Percentiles rank a stretch among this genome's conserved stretches.
phyloP scores from a whole-genome alignment of 768 basidiomycete species.

The Leccinum broughii region DNA sequence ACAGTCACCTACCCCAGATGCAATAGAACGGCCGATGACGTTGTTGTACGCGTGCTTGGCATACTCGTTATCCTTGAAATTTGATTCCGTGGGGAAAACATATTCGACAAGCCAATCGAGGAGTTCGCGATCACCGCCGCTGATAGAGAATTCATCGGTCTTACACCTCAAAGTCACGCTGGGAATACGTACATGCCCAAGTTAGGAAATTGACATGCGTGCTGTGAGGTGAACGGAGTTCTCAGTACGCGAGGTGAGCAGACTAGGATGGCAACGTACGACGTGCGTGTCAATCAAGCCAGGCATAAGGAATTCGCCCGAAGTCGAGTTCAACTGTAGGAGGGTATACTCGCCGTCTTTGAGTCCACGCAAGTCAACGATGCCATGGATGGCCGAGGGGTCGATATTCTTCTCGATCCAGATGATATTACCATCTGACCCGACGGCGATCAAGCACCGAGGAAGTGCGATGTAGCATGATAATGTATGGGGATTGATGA shows the following conservation, averaged over 20 bases:
- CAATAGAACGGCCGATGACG: conserved; percentile 68
- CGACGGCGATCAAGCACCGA: conserved; percentile 56
- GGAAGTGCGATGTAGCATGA: conserved; percentile 47
- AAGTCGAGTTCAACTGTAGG: conserved; percentile 33
- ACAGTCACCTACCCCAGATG: conserved; percentile 61
- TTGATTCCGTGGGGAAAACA: conserved; percentile 85
- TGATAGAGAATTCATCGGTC: conserved; percentile 24
- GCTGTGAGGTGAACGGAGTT: conserved; percentile 14
- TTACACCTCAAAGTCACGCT: not conserved
- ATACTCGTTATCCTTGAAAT: conserved; percentile 65
- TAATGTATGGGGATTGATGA: conserved; percentile 52
- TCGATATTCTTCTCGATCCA: conserved; percentile 70
- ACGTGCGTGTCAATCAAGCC: conserved; percentile 92
- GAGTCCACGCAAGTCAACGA: conserved; percentile 50
- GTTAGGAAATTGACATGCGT: conserved; percentile 42
- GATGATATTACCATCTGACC: conserved; percentile 52
- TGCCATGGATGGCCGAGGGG: conserved; percentile 48
- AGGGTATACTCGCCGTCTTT: conserved; percentile 34
- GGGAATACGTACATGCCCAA: conserved; percentile 30
- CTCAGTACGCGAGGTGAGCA: not conserved
- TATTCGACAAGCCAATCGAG: conserved; percentile 80
- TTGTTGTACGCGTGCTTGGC: conserved; percentile 64
- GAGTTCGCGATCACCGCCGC: conserved; percentile 80
- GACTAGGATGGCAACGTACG: conserved; percentile 43
- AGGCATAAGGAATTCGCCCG: conserved; percentile 73